Percentiles rank a stretch among this genome's conserved stretches.
These are phyloP conservation scores for Harringtonia lauricola DNA, from an alignment of 2,329 filamentous ascomycete genomes.

Conservation along the genomic window DNA sequence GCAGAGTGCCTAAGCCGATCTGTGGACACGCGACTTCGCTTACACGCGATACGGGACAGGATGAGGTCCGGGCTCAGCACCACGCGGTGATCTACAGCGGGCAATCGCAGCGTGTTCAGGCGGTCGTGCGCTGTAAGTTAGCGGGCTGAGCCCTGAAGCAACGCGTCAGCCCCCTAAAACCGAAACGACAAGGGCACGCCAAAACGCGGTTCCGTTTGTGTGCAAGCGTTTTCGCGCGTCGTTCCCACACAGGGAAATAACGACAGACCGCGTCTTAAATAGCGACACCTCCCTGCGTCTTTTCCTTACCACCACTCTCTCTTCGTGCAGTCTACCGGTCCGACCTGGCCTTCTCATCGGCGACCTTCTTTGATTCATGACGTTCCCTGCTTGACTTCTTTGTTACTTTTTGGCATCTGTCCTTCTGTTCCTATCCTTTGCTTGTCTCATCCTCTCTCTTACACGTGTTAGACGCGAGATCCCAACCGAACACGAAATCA, in stretches of 20 bases:
- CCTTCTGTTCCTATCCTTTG: background rate
- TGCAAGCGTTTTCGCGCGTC: conserved; percentile 7
- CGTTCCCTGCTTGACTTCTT: background rate
- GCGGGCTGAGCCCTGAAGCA: conserved; percentile 1
- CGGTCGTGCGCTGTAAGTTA: conserved; percentile 1
- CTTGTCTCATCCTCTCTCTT: background rate
- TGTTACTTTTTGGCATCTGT: background rate
- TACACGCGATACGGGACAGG: too few species aligned
- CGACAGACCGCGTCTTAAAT: conserved; percentile 13
- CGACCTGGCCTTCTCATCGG: background rate
- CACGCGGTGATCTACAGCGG: background rate
- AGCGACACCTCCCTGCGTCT: conserved; percentile 8
- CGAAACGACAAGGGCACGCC: conserved; percentile 5
- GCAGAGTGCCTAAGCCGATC: too few species aligned
- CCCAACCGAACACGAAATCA: background rate
- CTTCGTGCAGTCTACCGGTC: background rate
- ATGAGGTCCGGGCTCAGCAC: too few species aligned
- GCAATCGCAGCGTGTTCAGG: background rate
- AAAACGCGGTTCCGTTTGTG: conserved; percentile 10
- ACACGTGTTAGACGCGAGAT: background rate
- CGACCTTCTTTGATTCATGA: background rate
- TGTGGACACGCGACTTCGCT: too few species aligned
- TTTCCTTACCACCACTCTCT: background rate
- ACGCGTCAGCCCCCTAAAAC: conserved; percentile 5
- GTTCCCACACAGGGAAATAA: conserved; percentile 12